Evolutionary conservation across 2,329 filamentous ascomycete genomes (phyloP).

Genomic region (Xylaria polymorpha): DNA sequence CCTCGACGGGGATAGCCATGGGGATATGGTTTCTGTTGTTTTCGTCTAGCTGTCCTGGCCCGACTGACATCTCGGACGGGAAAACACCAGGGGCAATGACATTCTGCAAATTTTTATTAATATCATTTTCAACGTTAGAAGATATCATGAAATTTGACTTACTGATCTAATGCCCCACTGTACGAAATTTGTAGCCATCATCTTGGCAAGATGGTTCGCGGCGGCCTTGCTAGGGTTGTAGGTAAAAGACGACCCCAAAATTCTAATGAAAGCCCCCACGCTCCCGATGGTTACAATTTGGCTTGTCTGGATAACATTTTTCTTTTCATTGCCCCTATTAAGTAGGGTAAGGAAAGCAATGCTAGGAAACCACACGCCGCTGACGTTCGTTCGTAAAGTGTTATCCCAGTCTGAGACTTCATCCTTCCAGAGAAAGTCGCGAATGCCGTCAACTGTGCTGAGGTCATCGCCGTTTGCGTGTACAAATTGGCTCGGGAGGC

Average conservation of each 20-base stretch:
- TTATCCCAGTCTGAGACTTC: slow-evolving; percentile 34
- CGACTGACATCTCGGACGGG: slow-evolving; percentile 1
- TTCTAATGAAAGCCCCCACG: slow-evolving; percentile 31
- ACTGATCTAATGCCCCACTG: slow-evolving; percentile 35
- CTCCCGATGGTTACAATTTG: slow-evolving; percentile 33
- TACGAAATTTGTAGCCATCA: slow-evolving; percentile 37
- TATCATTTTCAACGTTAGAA: background rate
- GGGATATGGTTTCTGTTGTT: background rate
- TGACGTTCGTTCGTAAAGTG: slow-evolving; percentile 33
- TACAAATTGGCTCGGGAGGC: slow-evolving; percentile 32
- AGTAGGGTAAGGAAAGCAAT: slow-evolving; percentile 35
- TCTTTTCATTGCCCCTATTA: slow-evolving; percentile 33
- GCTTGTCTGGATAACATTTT: slow-evolving; percentile 29
- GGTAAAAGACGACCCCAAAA: slow-evolving; percentile 28
- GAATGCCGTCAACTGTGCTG: slow-evolving; percentile 32
- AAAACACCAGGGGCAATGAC: background rate
- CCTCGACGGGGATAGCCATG: slow-evolving; percentile 24
- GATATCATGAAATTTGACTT: slow-evolving; percentile 16
- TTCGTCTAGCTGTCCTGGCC: background rate
- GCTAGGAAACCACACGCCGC: slow-evolving; percentile 32
- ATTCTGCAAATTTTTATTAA: background rate
- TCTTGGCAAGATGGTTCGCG: slow-evolving; percentile 31
- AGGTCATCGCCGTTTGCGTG: slow-evolving; percentile 29
- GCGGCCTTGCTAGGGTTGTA: slow-evolving; percentile 33
- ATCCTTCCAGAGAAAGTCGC: slow-evolving; percentile 34